Evolutionary conservation across 495 filamentous ascomycete genomes (phyloP), one percentile per base, ranked within the genome.

Genomic region (Penicillium desertorum): DNA sequence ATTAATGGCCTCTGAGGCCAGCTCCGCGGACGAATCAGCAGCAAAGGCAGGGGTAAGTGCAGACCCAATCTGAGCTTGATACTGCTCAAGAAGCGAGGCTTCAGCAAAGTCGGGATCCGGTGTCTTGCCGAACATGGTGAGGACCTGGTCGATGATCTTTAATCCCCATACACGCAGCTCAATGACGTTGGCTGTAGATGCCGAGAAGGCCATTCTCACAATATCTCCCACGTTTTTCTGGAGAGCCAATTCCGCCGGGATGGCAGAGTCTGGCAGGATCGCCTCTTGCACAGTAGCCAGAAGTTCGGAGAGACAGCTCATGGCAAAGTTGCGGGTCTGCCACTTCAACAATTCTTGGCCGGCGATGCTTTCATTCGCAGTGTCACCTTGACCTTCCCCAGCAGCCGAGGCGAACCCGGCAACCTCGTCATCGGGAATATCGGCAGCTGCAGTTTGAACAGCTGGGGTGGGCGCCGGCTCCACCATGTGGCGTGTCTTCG

Each of bases 61-160:
- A 1, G 94, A 97, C 62, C 93, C 90, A 64, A 98, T 97, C 69
- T 99, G 94, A 16, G 94, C 94, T 70, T 99, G 94, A 64, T 98
- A 99, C 67, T 98, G 94, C 65, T 99, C 94, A 0, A 99, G 83
- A 12, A 99, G 79, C 67, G 94, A 91, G 10, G 90, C 94, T 70
- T 99, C 94, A 8, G 92, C 83, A 65, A 98, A 98, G 66, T 98
- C 94, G 0, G 95, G 94, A 73, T 98, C 94, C 2, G 95, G 91
- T 8, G 87, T 90, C 63, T 92, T 92, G 47, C 95, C 94, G 76
- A 99, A 99, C 79, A 98, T 91, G 76, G 88, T 94, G 20, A 98
- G 79, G 44, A 98, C 83, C 59, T 91, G 89, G 61, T 96, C 93
- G 49, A 99, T 90, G 46, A 98, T 95, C 71, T 89, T 90, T 51